phyloP scores from a whole-genome alignment of 495 filamentous ascomycete species.

The Pseudevernia furfuracea region DNA sequence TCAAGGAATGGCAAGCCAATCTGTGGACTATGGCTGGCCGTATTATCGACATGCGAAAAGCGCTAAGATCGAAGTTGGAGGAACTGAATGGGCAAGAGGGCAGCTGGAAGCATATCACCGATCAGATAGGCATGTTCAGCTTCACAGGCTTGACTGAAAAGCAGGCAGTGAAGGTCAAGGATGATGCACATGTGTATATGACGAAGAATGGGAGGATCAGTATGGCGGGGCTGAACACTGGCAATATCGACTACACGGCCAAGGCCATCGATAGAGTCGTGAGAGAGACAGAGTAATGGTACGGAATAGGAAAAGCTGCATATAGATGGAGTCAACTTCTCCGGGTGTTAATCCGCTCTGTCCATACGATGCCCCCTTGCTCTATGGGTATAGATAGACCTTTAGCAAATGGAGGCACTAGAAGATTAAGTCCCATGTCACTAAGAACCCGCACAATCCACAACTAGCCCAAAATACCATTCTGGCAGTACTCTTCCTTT shows the following conservation, averaged over 20 bases:
- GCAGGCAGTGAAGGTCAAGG: slow-evolving; percentile 74
- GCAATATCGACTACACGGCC: slow-evolving; percentile 89
- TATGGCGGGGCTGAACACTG: slow-evolving; percentile 89
- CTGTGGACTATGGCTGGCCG: slow-evolving; percentile 88
- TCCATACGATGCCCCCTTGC: not conserved
- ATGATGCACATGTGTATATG: slow-evolving; percentile 90
- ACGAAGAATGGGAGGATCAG: slow-evolving; percentile 97
- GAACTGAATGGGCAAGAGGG: slow-evolving; percentile 71
- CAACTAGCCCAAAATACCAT: slow-evolving; percentile 84
- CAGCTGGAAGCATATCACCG: slow-evolving; percentile 90
- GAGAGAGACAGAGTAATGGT: slow-evolving; percentile 43
- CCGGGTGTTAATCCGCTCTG: slow-evolving; percentile 12
- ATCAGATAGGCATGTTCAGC: slow-evolving; percentile 99
- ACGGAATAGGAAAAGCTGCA: not conserved
- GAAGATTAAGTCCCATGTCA: slow-evolving; percentile 92
- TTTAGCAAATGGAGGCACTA: slow-evolving; percentile 31
- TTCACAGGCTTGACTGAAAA: slow-evolving; percentile 84
- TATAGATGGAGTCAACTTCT: slow-evolving; percentile 14
- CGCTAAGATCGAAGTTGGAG: slow-evolving; percentile 68
- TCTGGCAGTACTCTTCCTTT: slow-evolving; percentile 73
- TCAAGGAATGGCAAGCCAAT: slow-evolving; percentile 91
- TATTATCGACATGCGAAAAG: slow-evolving; percentile 81
- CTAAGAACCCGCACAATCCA: slow-evolving; percentile 68
- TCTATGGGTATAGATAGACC: not conserved
- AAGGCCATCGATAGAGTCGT: slow-evolving; percentile 82